A percentile compares a stretch with the other conserved stretches of the same genome.
Evolutionary conservation across 352 stramenopile species (phyloP).

Genomic region (Globisporangium spinosum): DNA sequence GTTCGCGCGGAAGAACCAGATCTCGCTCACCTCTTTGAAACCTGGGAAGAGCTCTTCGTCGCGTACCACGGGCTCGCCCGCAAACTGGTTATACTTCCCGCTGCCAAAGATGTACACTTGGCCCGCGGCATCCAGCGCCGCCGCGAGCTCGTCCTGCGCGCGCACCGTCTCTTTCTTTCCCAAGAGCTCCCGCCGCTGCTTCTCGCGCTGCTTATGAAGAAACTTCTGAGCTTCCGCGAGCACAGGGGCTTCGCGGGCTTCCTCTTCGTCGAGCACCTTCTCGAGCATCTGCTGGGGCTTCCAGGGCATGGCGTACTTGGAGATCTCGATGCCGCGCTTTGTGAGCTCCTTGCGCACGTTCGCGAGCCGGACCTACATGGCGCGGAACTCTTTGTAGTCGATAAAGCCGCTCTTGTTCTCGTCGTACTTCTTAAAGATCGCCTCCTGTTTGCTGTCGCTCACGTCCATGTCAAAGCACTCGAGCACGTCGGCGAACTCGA

Average conservation of each 20-base stretch:
- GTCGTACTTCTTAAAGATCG: slow-evolving; percentile 92
- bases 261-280: slow-evolving; percentile 88
- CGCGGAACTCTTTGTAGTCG: slow-evolving; percentile 92
- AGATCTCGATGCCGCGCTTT: slow-evolving; percentile 85
- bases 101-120: slow-evolving; percentile 92
- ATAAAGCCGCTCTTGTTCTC: slow-evolving; percentile 89
- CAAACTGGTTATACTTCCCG: slow-evolving; percentile 85
- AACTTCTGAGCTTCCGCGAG: slow-evolving; percentile 79
- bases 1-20: slow-evolving; percentile 56
- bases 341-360: slow-evolving; percentile 82
- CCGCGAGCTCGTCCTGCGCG: slow-evolving; percentile 77
- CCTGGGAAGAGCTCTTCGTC: slow-evolving; percentile 61
- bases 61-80: slow-evolving; percentile 35
- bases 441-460: slow-evolving; percentile 88
- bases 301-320: slow-evolving; percentile 76
- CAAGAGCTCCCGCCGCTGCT: slow-evolving; percentile 45
- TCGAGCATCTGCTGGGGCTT: slow-evolving; percentile 88
- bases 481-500: slow-evolving; percentile 93
- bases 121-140: slow-evolving; percentile 87
- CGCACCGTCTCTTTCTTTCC: slow-evolving; percentile 53
- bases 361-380: slow-evolving; percentile 85
- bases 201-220: slow-evolving; percentile 67
- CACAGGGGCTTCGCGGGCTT: slow-evolving; percentile 73
- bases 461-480: slow-evolving; percentile 91
- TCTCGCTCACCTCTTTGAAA: slow-evolving; percentile 55